Base-by-base conservation (phyloP, 2,329 filamentous ascomycete genomes). In the Ceratocystis lukuohia region DNA sequence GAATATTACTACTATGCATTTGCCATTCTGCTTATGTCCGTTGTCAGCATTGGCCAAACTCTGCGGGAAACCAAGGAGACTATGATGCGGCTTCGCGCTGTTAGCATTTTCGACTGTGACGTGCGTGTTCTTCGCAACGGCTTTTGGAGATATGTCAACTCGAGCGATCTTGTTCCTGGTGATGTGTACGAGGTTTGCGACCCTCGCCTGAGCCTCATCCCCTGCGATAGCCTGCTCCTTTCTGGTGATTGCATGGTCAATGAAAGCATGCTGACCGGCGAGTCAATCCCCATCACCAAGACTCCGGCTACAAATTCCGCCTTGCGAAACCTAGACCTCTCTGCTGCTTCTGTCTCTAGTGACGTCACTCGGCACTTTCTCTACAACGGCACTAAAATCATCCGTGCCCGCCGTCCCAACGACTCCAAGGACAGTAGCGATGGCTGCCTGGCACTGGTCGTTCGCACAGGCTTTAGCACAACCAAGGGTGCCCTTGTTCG, bases 231-330 rank as follows among this genome's bases (percentile, higher is more conserved):
- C 74, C 78, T 99, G 44, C 78, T 99, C 5, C 81, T 99, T 0
- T 90, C 89, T 64, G 95, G 94, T 50, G 95, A 99, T 76, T 96
- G 92, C 72, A 97, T 99, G 69, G 92, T 99, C 70, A 99, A 99
- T 72, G 94, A 99, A 76, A 97, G 94, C 77, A 99, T 99, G 94
- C 83, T 99, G 45, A 99, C 94, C 48, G 76, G 76, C 67, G 94
- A 99, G 79, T 97, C 94, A 50, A 92, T 99, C 3, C 95, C 94
- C 1, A 93, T 99, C 1, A 96, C 92, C 1, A 99, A 99, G 75
- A 80, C 86, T 1, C 92, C 94, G 1, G 86, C 91, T 2, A 91
- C 84, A 1, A 87, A 96, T 72, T 86, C 93, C 69, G 86, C 88
- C 1, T 79, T 99, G n/a, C 80, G 81, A 28, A 77, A 83, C 61